These are phyloP conservation scores for Mortierella sp. DNA, from an alignment of 371 early-diverging fungal species.

Conservation along the genomic window DNA sequence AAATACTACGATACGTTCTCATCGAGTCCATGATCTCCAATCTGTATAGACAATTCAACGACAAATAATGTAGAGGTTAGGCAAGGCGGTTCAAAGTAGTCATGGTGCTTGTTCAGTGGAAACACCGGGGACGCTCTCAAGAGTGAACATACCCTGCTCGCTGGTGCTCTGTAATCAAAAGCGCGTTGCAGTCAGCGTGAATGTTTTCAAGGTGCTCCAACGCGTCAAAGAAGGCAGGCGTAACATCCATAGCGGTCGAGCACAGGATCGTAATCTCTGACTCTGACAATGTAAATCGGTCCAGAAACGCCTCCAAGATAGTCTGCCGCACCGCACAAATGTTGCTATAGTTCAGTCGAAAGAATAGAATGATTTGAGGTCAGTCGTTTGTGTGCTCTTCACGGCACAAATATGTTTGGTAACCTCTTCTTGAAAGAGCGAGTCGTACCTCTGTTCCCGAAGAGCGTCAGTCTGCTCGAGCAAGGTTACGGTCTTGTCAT, in stretches of 20 bases:
- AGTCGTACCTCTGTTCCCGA: constrained; percentile 65
- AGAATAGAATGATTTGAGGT: background rate
- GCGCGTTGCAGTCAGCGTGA: constrained; percentile 81
- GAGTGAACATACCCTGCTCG: constrained; percentile 74
- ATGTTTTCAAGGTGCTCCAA: constrained; percentile 80
- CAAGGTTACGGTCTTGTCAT: constrained; percentile 70
- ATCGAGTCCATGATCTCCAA: constrained; percentile 87
- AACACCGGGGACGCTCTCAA: background rate
- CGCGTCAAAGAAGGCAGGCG: constrained; percentile 79
- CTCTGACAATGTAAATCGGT: constrained; percentile 79
- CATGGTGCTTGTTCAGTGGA: background rate
- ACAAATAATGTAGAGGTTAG: background rate
- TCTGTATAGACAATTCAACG: constrained; percentile 42
- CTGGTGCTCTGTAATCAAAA: constrained; percentile 82
- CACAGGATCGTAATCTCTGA: constrained; percentile 71
- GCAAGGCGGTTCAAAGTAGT: background rate
- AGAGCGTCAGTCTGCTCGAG: constrained; percentile 77
- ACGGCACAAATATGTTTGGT: too few relatives aligned
- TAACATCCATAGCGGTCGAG: constrained; percentile 65
- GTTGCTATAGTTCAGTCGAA: constrained; percentile 48
- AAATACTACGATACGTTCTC: constrained; percentile 77
- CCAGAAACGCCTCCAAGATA: constrained; percentile 72
- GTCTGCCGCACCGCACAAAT: constrained; percentile 66
- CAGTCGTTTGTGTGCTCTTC: background rate
- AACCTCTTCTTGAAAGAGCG: background rate